Evolutionary conservation across 2,329 filamentous ascomycete genomes (phyloP).

Genomic region (Fusarium stilboides): DNA sequence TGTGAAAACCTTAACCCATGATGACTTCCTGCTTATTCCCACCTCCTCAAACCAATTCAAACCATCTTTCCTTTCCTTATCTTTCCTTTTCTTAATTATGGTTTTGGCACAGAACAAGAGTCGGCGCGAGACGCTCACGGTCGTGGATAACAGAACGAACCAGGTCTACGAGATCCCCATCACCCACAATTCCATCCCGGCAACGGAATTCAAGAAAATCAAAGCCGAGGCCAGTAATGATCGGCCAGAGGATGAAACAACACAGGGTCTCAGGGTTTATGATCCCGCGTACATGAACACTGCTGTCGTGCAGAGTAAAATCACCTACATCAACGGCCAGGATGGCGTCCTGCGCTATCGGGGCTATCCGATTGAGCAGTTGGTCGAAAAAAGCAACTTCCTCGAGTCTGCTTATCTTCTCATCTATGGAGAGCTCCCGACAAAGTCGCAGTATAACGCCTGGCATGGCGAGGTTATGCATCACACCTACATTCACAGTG

Average conservation of each 20-base stretch:
- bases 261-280: slow-evolving; percentile 64
- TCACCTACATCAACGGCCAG: slow-evolving; percentile 68
- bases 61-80: background rate
- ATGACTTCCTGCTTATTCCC: slow-evolving; percentile 6
- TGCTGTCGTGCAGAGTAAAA: slow-evolving; percentile 64
- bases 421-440: slow-evolving; percentile 67
- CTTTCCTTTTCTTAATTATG: slow-evolving; percentile 1
- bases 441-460: slow-evolving; percentile 55
- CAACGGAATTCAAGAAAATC: slow-evolving; percentile 68
- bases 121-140: slow-evolving; percentile 56
- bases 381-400: slow-evolving; percentile 65
- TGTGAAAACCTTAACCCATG: slow-evolving; percentile 19
- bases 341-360: slow-evolving; percentile 68
- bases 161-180: slow-evolving; percentile 65
- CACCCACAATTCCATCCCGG: slow-evolving; percentile 64
- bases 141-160: slow-evolving; percentile 66
- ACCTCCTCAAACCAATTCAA: background rate
- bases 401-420: slow-evolving; percentile 66
- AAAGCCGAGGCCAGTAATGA: slow-evolving; percentile 55
- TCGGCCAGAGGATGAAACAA: slow-evolving; percentile 62
- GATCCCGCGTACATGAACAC: slow-evolving; percentile 70
- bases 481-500: slow-evolving; percentile 65
- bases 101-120: slow-evolving; percentile 12
- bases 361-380: slow-evolving; percentile 67
- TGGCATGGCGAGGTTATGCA: slow-evolving; percentile 67